A percentile compares a stretch with the other conserved stretches of the same genome.
phyloP scores from a whole-genome alignment of 805 yeast genomes.

The Sugiyamaella chiloensis region DNA sequence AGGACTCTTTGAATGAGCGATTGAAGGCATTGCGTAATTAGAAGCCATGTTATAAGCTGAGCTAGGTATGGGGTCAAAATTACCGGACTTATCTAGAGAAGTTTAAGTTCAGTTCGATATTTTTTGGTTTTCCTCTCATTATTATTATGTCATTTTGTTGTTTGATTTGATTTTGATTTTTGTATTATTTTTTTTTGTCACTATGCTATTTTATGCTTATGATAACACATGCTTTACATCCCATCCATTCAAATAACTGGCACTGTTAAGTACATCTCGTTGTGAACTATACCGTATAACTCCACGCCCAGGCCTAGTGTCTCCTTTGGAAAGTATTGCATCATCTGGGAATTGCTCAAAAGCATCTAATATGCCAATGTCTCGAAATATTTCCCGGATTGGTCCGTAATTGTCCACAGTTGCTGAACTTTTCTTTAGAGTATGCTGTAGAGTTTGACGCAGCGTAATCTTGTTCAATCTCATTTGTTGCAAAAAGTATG shows the following conservation, averaged over 20 bases:
- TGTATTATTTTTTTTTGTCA: too few species aligned
- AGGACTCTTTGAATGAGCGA: conserved; percentile 83
- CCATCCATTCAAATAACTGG: conserved; percentile 9
- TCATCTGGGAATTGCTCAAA: conserved; percentile 13
- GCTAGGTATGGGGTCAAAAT: too few species aligned
- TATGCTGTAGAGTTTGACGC: conserved; percentile 7
- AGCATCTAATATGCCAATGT: not conserved
- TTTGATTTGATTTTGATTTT: not conserved
- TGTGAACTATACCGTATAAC: conserved; percentile 3
- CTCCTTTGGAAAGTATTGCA: conserved; percentile 8
- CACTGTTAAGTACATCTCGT: conserved; percentile 5
- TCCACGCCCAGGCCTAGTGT: not conserved
- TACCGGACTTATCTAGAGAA: too few species aligned
- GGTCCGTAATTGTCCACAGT: too few species aligned
- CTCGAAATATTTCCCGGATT: too few species aligned
- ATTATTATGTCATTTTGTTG: not conserved
- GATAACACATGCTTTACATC: not conserved
- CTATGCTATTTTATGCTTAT: not conserved
- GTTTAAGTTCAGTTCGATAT: too few species aligned
- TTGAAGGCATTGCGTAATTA: conserved; percentile 70
- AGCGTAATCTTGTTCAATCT: conserved; percentile 16
- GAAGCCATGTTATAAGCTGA: not conserved
- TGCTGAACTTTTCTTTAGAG: too few species aligned
- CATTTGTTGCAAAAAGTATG: conserved; percentile 29
- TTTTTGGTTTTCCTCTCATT: too few species aligned